A percentile compares a stretch with the other conserved stretches of the same genome.
Conservation (phyloP, 2,329 filamentous ascomycete species). For the Didymella glomerata region DNA sequence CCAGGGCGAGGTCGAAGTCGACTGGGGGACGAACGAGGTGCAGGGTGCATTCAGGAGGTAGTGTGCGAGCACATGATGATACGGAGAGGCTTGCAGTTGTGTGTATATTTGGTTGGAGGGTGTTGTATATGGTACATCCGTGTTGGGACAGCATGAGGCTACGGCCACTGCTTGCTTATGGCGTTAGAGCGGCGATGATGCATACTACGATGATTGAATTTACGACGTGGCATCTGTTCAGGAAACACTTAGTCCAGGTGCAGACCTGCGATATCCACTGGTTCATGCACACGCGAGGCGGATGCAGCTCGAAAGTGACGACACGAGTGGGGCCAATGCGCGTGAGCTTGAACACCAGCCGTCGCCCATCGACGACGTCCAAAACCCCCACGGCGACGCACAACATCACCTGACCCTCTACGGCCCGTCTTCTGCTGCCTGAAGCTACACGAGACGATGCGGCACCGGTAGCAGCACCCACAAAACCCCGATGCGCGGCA, state of each 20-base stretch:
- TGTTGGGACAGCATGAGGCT: constrained; percentile 7
- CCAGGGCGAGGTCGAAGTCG: constrained; percentile 56
- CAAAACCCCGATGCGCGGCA: constrained; percentile 69
- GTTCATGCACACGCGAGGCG: neutral
- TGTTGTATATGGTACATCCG: constrained; percentile 12
- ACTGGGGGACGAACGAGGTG: constrained; percentile 46
- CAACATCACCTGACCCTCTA: constrained; percentile 10
- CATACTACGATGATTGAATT: neutral
- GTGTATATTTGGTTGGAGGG: neutral
- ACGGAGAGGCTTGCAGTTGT: neutral
- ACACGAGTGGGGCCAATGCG: constrained; percentile 46
- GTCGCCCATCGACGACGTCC: constrained; percentile 9
- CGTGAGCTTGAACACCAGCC: constrained; percentile 37
- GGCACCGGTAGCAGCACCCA: constrained; percentile 32
- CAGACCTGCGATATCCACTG: neutral
- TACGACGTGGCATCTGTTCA: neutral
- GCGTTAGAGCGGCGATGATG: neutral
- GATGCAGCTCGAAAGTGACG: constrained; percentile 11
- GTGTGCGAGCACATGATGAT: neutral
- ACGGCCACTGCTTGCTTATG: constrained; percentile 10
- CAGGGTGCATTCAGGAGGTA: constrained; percentile 43
- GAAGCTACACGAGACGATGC: constrained; percentile 28
- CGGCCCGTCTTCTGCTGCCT: neutral
- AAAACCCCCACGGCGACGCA: constrained; percentile 11
- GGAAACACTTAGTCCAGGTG: neutral